A percentile compares a stretch with the other conserved stretches of the same genome.
Evolutionary conservation across 2,329 filamentous ascomycete genomes (phyloP).

Genomic region (Fusarium keratoplasticum): DNA sequence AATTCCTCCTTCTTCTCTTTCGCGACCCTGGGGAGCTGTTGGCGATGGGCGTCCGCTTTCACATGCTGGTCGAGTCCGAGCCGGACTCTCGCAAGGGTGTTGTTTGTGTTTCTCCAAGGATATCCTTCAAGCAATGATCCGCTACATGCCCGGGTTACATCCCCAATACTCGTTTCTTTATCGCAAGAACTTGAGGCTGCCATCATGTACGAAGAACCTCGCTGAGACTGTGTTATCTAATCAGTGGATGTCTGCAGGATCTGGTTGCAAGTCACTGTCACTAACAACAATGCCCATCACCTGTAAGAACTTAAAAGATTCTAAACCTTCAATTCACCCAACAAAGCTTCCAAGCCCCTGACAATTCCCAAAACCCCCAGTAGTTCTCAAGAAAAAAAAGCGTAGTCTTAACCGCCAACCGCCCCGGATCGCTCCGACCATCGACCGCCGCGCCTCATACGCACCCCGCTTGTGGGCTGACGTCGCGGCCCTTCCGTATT

Average conservation of each 20-base stretch:
- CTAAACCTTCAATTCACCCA: neutral
- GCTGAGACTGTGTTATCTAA: neutral
- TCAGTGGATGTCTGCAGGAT: neutral
- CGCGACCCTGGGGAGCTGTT: constrained; percentile 1
- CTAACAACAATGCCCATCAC: neutral
- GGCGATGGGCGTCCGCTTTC: constrained; percentile 10
- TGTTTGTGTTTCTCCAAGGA: neutral
- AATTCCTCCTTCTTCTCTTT: constrained; percentile 24
- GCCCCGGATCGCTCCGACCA: constrained; percentile 42
- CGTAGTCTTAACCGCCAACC: constrained; percentile 21
- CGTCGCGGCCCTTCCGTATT: constrained; percentile 41
- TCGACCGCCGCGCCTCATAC: constrained; percentile 24
- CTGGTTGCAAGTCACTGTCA: neutral
- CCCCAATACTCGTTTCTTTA: neutral
- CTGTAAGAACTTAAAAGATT: neutral
- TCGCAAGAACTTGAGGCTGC: neutral
- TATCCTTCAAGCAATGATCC: neutral
- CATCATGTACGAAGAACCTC: neutral
- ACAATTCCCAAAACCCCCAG: neutral
- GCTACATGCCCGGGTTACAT: neutral
- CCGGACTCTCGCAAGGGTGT: neutral
- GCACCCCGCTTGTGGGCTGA: constrained; percentile 45
- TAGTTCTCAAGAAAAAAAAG: constrained; percentile 17
- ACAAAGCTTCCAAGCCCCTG: neutral
- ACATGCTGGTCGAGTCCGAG: constrained; percentile 18